Base-by-base conservation (phyloP, 768 basidiomycete species). In the Leccinum pellstonianum region DNA sequence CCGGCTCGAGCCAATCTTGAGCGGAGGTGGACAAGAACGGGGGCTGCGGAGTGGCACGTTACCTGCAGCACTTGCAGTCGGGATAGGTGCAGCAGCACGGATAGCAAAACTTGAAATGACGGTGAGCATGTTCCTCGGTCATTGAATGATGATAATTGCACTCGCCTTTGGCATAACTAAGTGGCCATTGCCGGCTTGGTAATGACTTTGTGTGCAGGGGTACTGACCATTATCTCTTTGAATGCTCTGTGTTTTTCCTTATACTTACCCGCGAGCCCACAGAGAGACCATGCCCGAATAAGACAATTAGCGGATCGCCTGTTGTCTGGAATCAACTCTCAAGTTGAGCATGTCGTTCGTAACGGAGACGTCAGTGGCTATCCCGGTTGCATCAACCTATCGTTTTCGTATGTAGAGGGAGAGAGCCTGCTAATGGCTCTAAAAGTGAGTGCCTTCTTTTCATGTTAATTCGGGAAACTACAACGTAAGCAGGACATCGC, bases 341-440 rank as follows among this genome's bases (percentile, higher is more conserved):
- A 90, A 64, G 90, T 98, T 21, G 92, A 94, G 63, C 86, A 91
- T 65, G 93, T 99, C 58, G 87, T 96, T 48, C 86, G 97, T 41
- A 99, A 99, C 69, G 97, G 97, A 12, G 96, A 98, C 71, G 77
- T 81, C 0, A 80, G 87, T 58, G 97, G 97, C 21, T 99, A 96
- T 75, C 88, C 95, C 1, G 97, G 97, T 43, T 99, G 97, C 72
- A 85, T 98, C 71, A 98, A 98, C 74, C 81, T 98, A 47, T 93
- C 90, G 64, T 98, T 98, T 72, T 86, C 95, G 3, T 98, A 97
- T 70, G 95, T 98, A 38, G 96, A 98, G 73, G 96, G 96, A 23
- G 96, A 98, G 76, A 94, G 91, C 73, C 81, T 99, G 64, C 75
- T 99, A 61, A 99, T 99, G 97, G 95, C 96, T 11, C 75, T 99